Evolutionary conservation across 2,329 filamentous ascomycete genomes (phyloP).

Genomic region (Xylariaceae sp.): DNA sequence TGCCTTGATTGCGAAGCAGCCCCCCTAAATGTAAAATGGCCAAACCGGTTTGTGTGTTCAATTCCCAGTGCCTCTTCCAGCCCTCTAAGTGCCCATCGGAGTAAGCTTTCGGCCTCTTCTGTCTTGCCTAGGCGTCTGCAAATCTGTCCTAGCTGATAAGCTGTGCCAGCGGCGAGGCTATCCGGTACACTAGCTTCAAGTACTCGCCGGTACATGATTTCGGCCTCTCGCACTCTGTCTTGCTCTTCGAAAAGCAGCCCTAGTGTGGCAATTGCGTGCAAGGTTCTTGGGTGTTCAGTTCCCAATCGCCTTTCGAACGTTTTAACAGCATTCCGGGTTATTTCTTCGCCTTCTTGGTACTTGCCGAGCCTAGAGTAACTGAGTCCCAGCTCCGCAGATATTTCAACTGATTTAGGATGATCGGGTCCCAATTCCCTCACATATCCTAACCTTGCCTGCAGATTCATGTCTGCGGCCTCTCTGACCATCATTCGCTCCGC

Average conservation of each 20-base stretch:
- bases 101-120: background rate
- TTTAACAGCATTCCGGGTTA: too few species aligned
- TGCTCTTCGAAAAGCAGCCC: slow-evolving; percentile 26
- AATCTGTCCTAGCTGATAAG: background rate
- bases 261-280: slow-evolving; percentile 28
- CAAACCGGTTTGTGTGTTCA: background rate
- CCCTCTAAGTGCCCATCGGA: background rate
- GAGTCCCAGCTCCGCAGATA: too few species aligned
- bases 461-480: too few species aligned
- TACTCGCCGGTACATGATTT: slow-evolving; percentile 28
- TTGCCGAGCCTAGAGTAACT: too few species aligned
- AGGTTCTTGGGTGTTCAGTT: too few species aligned
- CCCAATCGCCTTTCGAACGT: too few species aligned
- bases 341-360: too few species aligned
- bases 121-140: background rate
- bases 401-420: too few species aligned
- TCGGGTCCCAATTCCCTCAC: too few species aligned
- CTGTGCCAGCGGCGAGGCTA: background rate
- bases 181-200: slow-evolving; percentile 16
- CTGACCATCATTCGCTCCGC: too few species aligned
- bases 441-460: too few species aligned
- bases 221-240: slow-evolving; percentile 24
- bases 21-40: slow-evolving; percentile 20
- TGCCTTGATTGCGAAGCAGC: slow-evolving; percentile 27
- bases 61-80: background rate